Conservation (phyloP, 1,139 yeast species). For the Yamadazyma triangularis region DNA sequence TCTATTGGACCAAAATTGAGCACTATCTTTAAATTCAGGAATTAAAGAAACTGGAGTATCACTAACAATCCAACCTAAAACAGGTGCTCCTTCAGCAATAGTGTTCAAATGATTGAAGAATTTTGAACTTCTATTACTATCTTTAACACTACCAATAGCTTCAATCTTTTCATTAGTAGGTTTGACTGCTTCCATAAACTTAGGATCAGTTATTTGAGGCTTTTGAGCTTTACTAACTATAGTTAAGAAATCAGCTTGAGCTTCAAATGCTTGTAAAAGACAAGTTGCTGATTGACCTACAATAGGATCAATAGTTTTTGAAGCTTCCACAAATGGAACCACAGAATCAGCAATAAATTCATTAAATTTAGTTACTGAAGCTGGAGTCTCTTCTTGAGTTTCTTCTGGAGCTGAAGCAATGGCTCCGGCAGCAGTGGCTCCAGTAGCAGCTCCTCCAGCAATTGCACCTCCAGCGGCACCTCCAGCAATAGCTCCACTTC, state of each 20-base stretch:
- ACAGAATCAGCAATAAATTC: slow-evolving; percentile 49
- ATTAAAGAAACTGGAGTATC: slow-evolving; percentile 68
- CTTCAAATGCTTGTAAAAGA: slow-evolving; percentile 56
- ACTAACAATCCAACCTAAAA: slow-evolving; percentile 84
- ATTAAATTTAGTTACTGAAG: slow-evolving; percentile 51
- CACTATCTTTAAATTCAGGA: slow-evolving; percentile 83
- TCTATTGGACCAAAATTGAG: slow-evolving; percentile 92
- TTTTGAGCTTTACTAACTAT: slow-evolving; percentile 59
- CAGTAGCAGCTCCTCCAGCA: slow-evolving; percentile 12
- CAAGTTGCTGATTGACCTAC: slow-evolving; percentile 57
- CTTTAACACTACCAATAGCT: slow-evolving; percentile 62
- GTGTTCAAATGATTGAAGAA: slow-evolving; percentile 72
- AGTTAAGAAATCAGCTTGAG: slow-evolving; percentile 54
- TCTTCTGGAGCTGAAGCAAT: slow-evolving; percentile 13
- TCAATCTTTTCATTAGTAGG: slow-evolving; percentile 67
- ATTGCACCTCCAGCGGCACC: slow-evolving; percentile 4
- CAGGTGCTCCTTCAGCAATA: slow-evolving; percentile 84
- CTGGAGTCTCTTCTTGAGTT: slow-evolving; percentile 26
- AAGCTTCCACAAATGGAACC: slow-evolving; percentile 55
- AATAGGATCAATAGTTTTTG: slow-evolving; percentile 57
- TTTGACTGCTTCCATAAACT: slow-evolving; percentile 51
- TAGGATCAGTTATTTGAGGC: slow-evolving; percentile 56
- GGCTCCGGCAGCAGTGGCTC: slow-evolving; percentile 7
- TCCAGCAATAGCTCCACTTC: neutral
- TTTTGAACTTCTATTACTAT: slow-evolving; percentile 64